A percentile compares a stretch with the other conserved stretches of the same genome.
phyloP scores from a whole-genome alignment of 495 filamentous ascomycete species.

The Talaromyces borbonicus region DNA sequence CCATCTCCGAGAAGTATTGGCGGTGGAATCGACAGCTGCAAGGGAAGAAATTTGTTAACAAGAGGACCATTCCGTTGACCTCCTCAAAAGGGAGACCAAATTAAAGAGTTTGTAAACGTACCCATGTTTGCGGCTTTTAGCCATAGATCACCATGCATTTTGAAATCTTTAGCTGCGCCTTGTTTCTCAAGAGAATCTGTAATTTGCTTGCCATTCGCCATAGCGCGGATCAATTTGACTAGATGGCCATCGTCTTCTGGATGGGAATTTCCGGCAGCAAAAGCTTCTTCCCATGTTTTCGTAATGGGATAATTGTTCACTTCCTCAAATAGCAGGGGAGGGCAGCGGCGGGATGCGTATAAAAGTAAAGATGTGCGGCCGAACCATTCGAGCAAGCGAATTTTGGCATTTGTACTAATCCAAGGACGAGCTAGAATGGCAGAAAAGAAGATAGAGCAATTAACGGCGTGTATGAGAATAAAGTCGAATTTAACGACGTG shows the following conservation, averaged over 20 bases:
- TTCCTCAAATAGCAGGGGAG: conserved; percentile 44
- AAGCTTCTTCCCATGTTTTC: conserved; percentile 43
- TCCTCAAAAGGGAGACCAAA: no score
- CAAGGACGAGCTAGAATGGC: conserved; percentile 33
- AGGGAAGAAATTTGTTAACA: background rate
- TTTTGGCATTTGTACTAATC: conserved; percentile 37
- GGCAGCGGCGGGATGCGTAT: conserved; percentile 51
- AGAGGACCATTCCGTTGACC: background rate
- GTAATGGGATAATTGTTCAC: conserved; percentile 39
- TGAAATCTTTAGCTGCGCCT: conserved; percentile 33
- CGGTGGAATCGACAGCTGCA: conserved; percentile 23
- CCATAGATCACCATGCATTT: conserved; percentile 62
- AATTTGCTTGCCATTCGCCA: conserved; percentile 45
- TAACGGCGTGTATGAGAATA: conserved; percentile 64
- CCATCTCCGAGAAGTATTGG: conserved; percentile 16
- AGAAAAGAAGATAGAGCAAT: conserved; percentile 52
- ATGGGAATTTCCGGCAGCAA: conserved; percentile 41
- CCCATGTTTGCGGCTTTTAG: conserved; percentile 49
- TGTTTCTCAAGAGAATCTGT: conserved; percentile 32
- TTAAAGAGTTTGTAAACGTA: background rate
- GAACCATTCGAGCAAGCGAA: conserved; percentile 66
- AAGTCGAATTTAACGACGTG: conserved; percentile 71
- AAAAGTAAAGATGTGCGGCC: conserved; percentile 57
- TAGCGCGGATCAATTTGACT: conserved; percentile 60
- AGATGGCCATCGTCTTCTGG: conserved; percentile 69